phyloP scores from a whole-genome alignment of 352 stramenopile genomes.

The Pythium rishiriense region DNA sequence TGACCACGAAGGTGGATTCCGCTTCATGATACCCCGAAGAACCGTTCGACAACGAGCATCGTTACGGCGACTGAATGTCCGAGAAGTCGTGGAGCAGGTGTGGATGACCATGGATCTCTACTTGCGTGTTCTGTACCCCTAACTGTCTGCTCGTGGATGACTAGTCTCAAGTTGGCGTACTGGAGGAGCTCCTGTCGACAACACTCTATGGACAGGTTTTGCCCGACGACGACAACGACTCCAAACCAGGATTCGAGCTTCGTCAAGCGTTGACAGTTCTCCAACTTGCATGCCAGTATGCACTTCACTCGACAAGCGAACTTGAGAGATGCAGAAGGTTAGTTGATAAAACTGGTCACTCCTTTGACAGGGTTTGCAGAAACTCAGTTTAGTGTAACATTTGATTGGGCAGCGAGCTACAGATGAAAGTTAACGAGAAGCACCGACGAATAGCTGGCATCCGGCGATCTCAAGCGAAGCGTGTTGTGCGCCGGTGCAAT shows the following conservation, averaged over 20 bases:
- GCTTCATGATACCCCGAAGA: constrained; percentile 31
- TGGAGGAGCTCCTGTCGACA: constrained; percentile 41
- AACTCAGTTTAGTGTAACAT: too few species aligned
- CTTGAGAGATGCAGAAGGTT: constrained; percentile 44
- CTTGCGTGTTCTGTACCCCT: not conserved
- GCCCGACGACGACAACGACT: not conserved
- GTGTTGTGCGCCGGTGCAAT: constrained; percentile 24
- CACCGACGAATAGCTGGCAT: not conserved
- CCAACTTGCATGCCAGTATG: constrained; percentile 70
- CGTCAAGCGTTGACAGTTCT: constrained; percentile 30
- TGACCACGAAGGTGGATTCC: constrained; percentile 23
- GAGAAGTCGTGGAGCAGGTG: constrained; percentile 45
- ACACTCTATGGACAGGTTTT: constrained; percentile 33
- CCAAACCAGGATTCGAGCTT: not conserved
- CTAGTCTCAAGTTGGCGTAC: constrained; percentile 33
- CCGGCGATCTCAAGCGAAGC: not conserved
- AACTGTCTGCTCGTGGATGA: not conserved
- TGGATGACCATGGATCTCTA: not conserved
- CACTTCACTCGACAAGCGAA: constrained; percentile 36
- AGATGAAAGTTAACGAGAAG: not conserved
- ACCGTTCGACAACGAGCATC: constrained; percentile 21
- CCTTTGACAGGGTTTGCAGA: too few species aligned
- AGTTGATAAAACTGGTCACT: not conserved
- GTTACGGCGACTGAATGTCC: constrained; percentile 32
- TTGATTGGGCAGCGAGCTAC: constrained; percentile 20